These are phyloP conservation scores for Sanghuangporus weigelae DNA, from an alignment of 1,284 basidiomycete genomes.

Conservation along the genomic window DNA sequence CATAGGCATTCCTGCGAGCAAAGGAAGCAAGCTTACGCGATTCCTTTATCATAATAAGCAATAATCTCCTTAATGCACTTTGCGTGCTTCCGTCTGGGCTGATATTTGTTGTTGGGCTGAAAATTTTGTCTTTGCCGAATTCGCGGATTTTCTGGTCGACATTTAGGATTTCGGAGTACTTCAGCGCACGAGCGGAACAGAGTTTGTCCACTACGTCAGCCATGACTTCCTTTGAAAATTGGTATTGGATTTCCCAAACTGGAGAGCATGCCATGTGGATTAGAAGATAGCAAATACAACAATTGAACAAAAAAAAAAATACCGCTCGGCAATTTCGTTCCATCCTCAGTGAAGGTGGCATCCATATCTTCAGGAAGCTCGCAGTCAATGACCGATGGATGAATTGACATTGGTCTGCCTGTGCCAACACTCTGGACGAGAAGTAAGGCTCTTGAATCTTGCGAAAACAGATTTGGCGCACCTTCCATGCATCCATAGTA, in stretches of 20 bases:
- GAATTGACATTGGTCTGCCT: conserved; percentile 13
- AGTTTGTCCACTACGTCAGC: conserved; percentile 6
- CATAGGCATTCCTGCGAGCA: not conserved
- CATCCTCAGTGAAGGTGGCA: conserved; percentile 8
- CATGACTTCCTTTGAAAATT: not conserved
- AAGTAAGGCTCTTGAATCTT: not conserved
- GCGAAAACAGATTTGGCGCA: not conserved
- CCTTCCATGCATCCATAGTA: conserved; percentile 6
- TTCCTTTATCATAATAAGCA: conserved; percentile 1
- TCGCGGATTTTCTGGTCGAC: conserved; percentile 13
- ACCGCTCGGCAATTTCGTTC: conserved; percentile 8
- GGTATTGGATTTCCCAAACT: not conserved
- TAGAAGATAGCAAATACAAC: not conserved
- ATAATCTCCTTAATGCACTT: not conserved
- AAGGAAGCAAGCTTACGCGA: not conserved
- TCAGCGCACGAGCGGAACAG: conserved; percentile 3
- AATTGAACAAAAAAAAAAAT: not conserved
- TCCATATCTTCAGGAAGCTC: conserved; percentile 12
- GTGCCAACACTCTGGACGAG: conserved; percentile 1
- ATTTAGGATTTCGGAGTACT: conserved; percentile 15
- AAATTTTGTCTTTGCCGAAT: not conserved
- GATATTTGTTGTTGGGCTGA: not conserved
- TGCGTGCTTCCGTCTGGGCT: not conserved
- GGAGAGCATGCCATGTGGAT: not conserved
- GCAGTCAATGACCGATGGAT: conserved; percentile 7